Percentiles rank a stretch among this genome's conserved stretches.
Evolutionary conservation across 2,329 filamentous ascomycete genomes (phyloP).

Genomic region (Botrytis aclada): DNA sequence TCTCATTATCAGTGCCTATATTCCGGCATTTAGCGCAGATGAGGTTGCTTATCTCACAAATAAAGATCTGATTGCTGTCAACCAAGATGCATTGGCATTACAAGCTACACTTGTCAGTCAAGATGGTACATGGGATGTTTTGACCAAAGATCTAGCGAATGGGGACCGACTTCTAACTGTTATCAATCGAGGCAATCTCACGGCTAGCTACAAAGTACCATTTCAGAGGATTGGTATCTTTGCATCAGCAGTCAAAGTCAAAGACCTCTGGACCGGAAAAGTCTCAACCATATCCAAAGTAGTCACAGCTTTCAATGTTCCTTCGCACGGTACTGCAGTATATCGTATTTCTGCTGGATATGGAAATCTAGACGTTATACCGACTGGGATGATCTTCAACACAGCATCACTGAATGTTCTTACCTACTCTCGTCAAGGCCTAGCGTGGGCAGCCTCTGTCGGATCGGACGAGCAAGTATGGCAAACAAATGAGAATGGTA

Average conservation of each 20-base stretch:
- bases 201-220: conserved; percentile 37
- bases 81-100: conserved; percentile 35
- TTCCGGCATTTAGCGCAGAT: conserved; percentile 38
- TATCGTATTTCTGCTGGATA: conserved; percentile 42
- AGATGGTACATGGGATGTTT: conserved; percentile 44
- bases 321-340: conserved; percentile 39
- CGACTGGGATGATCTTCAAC: conserved; percentile 51
- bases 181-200: conserved; percentile 43
- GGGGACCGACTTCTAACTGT: conserved; percentile 48
- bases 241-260: conserved; percentile 35
- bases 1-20: conserved; percentile 36
- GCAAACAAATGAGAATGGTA: conserved; percentile 39
- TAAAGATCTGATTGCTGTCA: conserved; percentile 32
- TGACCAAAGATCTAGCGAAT: conserved; percentile 47
- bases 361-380: conserved; percentile 25
- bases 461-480: conserved; percentile 45
- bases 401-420: conserved; percentile 46
- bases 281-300: conserved; percentile 37
- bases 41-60: conserved; percentile 42
- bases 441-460: conserved; percentile 41
- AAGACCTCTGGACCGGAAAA: conserved; percentile 46
- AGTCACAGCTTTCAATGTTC: conserved; percentile 41
- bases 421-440: conserved; percentile 30
- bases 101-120: conserved; percentile 46
- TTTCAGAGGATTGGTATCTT: conserved; percentile 33